Conservation (phyloP, 1,284 basidiomycete genomes). For the Ustilago bromivora region DNA sequence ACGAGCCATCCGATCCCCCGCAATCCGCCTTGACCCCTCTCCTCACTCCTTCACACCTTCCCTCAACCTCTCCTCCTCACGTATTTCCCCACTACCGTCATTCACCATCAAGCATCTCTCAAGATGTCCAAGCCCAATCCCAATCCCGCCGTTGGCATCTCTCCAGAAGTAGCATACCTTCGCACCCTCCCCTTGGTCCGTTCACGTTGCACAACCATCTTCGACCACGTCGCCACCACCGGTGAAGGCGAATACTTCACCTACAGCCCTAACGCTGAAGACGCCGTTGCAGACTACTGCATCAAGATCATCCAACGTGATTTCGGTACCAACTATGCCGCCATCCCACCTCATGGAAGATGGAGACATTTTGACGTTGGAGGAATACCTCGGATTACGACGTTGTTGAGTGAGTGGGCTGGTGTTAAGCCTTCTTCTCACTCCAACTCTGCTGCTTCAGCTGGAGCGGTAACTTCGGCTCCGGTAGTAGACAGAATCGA, state of each 20-base stretch:
- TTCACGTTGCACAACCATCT: conserved; percentile 83
- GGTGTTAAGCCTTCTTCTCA: conserved; percentile 1
- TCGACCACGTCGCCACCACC: conserved; percentile 76
- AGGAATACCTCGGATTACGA: conserved; percentile 51
- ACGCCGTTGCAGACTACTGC: conserved; percentile 82
- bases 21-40: not conserved
- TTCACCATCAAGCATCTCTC: not conserved
- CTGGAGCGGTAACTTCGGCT: conserved; percentile 14
- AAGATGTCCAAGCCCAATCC: not conserved
- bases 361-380: conserved; percentile 81
- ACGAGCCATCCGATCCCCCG: conserved; percentile 30
- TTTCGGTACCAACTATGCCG: conserved; percentile 79
- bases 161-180: conserved; percentile 73
- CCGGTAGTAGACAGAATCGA: conserved; percentile 23
- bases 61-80: not conserved
- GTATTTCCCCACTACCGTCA: not conserved
- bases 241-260: conserved; percentile 84
- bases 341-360: conserved; percentile 89
- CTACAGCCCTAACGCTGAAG: conserved; percentile 82
- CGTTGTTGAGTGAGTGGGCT: conserved; percentile 45
- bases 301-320: conserved; percentile 86
- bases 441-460: not conserved
- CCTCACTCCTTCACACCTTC: not conserved
- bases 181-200: conserved; percentile 88
- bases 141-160: conserved; percentile 8